Evolutionary conservation across 2,329 filamentous ascomycete species (phyloP).

Genomic region (Xylaria sp.): DNA sequence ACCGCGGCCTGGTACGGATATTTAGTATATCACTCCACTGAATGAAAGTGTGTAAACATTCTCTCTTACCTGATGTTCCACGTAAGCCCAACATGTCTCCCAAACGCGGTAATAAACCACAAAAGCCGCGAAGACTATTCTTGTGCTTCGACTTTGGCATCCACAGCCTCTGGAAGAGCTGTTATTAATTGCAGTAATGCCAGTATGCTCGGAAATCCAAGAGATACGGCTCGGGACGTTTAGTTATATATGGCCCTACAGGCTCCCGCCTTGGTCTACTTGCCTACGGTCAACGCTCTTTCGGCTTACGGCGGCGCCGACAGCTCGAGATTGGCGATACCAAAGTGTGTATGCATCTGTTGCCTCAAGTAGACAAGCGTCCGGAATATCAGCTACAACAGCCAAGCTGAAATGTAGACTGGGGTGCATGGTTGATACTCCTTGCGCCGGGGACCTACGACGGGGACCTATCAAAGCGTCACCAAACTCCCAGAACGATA

Average conservation of each 20-base stretch:
- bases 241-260: conserved; percentile 10
- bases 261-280: background rate
- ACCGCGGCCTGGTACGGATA: conserved; percentile 6
- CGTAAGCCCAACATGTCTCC: conserved; percentile 33
- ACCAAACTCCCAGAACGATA: background rate
- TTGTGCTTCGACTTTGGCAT: conserved; percentile 36
- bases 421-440: conserved; percentile 7
- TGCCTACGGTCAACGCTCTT: background rate
- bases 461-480: background rate
- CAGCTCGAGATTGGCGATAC: background rate
- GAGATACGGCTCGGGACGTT: background rate
- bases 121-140: conserved; percentile 26
- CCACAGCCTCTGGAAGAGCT: conserved; percentile 22
- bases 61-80: conserved; percentile 28
- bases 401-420: conserved; percentile 16
- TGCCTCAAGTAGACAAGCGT: background rate
- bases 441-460: background rate
- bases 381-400: conserved; percentile 3
- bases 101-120: conserved; percentile 19
- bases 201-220: background rate
- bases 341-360: background rate
- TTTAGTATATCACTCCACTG: background rate
- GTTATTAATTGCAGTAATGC: background rate
- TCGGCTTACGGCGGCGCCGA: background rate
- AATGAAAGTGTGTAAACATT: background rate